Base-by-base conservation (phyloP, 2,329 filamentous ascomycete genomes). In the Trichoderma koningiopsis region DNA sequence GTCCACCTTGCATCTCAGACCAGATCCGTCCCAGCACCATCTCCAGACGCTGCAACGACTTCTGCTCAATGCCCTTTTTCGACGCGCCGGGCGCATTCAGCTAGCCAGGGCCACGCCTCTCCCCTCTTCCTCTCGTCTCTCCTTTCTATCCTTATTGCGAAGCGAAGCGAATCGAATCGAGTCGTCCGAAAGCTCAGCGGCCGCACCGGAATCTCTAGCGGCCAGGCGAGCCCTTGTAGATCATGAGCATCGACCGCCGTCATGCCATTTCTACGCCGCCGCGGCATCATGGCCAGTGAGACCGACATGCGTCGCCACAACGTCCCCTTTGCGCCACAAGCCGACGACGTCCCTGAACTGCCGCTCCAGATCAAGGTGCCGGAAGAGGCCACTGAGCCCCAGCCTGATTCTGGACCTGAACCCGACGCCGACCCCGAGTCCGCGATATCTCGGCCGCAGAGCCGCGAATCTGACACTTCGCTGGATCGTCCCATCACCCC, bases 231-330 rank as follows among this genome's bases (percentile, higher is more conserved):
- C 75, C 68, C 43, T 57, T 64, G 73, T 74, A 74, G 78, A 79
- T 72, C 77, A 83, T 82, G 81, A 80, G 71, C 77, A 76, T 72
- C 69, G 70, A 74, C 76, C 75, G 77, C 76, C 77, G 80, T 72
- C 75, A 89, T 89, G 87, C 86, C 87, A 75, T 87, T 89, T 74
- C 81, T 88, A 80, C 87, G 87, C 81, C 86, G 86, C 79, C 86
- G 86, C 78, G 86, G 85, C 81, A 86, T 85, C 75, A 81, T 84
- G 82, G 85, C 83, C 80, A 87, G 84, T 82, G 86, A 89, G 77
- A 83, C 82, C 71, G 86, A 88, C 73, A 87, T 86, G 81, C 85
- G 85, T 77, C 85, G 85, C 65, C 85, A 86, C 74, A 83, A 83
- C 65, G 76, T 81, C 70, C 74, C 78, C 71, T 76, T 76, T 68